These are phyloP conservation scores for Sporothrix sp. DNA, from an alignment of 2,329 filamentous ascomycete species.

Conservation along the genomic window DNA sequence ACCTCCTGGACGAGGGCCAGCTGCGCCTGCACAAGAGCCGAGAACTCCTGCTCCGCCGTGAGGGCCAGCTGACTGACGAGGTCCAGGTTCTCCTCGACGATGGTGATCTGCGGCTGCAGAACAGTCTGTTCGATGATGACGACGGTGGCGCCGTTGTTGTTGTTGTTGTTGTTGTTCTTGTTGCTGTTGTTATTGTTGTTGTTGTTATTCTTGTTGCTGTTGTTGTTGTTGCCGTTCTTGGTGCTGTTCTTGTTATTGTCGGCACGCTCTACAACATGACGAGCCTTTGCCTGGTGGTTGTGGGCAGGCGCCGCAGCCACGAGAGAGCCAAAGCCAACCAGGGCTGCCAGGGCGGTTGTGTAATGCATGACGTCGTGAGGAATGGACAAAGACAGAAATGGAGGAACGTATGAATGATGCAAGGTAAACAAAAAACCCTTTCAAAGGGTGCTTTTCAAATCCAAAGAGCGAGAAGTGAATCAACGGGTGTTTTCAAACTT, in stretches of 20 bases:
- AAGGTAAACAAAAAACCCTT: constrained; percentile 13
- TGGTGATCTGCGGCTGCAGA: constrained; percentile 22
- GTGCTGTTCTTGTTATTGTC: constrained; percentile 17
- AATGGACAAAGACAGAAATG: background rate
- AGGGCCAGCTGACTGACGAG: constrained; percentile 26
- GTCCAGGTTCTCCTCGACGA: constrained; percentile 29
- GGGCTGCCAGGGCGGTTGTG: constrained; percentile 21
- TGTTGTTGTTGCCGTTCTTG: constrained; percentile 16
- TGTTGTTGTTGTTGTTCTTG: constrained; percentile 13
- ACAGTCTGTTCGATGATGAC: constrained; percentile 28
- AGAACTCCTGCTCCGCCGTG: constrained; percentile 29
- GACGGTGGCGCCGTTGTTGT: constrained; percentile 8
- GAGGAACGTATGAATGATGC: background rate
- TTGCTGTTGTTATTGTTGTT: constrained; percentile 24
- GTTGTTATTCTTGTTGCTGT: constrained; percentile 19
- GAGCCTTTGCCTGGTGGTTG: too few species aligned
- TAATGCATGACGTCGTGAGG: constrained; percentile 19
- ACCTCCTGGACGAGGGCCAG: constrained; percentile 28
- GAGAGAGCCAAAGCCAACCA: constrained; percentile 23
- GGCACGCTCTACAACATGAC: too few species aligned
- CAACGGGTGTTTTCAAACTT: background rate
- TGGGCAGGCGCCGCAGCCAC: constrained; percentile 22
- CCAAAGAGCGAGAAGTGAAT: too few species aligned
- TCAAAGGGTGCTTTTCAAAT: too few species aligned
- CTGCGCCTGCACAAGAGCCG: constrained; percentile 29